Conservation (phyloP, 129 eudicot species). For the sunflower (Helianthus annuus) region DNA sequence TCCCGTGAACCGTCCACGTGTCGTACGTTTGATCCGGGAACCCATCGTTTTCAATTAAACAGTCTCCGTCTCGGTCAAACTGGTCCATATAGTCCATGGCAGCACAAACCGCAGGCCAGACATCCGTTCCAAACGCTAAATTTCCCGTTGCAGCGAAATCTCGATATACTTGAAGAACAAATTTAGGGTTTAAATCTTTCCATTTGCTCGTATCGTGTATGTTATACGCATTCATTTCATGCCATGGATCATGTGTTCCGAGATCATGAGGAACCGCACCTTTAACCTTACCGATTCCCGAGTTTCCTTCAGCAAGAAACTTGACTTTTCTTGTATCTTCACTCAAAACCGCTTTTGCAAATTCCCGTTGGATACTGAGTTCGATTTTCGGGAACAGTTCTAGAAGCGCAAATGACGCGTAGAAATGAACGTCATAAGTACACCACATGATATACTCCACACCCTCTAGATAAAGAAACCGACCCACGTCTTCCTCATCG, state of each 20-base stretch:
- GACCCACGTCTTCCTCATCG: slow-evolving; percentile 71
- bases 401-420: slow-evolving; percentile 94
- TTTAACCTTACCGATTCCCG: slow-evolving; percentile 82
- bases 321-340: slow-evolving; percentile 84
- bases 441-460: slow-evolving; percentile 99
- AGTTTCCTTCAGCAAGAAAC: slow-evolving; percentile 84
- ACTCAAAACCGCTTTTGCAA: slow-evolving; percentile 80
- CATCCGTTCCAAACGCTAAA: slow-evolving; percentile 74
- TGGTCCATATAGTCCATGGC: slow-evolving; percentile 98
- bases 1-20: slow-evolving; percentile 96
- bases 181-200: slow-evolving; percentile 95
- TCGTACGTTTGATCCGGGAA: slow-evolving; percentile 99
- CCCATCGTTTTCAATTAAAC: slow-evolving; percentile 88
- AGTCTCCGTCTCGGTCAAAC: slow-evolving; percentile 74
- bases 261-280: slow-evolving; percentile 98
- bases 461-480: slow-evolving; percentile 85
- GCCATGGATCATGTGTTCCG: slow-evolving; percentile 99
- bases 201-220: slow-evolving; percentile 95
- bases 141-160: slow-evolving; percentile 89
- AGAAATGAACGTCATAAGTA: slow-evolving; percentile 95
- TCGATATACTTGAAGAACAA: slow-evolving; percentile 91
- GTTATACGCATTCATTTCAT: slow-evolving; percentile 96
- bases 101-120: slow-evolving; percentile 94
- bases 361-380: slow-evolving; percentile 88
- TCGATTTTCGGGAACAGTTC: slow-evolving; percentile 90